Percentiles rank a stretch among this genome's conserved stretches.
Evolutionary conservation across 345 rosid genomes (phyloP).

Genomic region (Luvunga scandens): DNA sequence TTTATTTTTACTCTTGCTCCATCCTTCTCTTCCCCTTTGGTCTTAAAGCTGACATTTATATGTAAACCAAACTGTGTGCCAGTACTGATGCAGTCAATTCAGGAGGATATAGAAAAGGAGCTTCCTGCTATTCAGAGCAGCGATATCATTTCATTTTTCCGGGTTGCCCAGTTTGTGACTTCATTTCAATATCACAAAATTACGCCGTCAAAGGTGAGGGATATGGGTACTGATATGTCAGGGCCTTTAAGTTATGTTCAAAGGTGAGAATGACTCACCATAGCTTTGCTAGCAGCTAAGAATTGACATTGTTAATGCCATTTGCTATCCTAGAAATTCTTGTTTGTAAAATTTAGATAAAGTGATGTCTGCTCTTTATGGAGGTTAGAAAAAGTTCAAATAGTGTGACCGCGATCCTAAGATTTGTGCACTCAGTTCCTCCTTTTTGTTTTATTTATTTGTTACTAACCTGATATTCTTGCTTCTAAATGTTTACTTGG

Average conservation of each 20-base stretch:
- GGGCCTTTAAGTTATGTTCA: not conserved
- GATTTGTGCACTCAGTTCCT: not conserved
- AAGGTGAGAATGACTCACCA: not conserved
- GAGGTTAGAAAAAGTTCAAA: not conserved
- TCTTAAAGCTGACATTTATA: conserved; percentile 17
- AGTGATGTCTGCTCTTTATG: not conserved
- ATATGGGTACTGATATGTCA: conserved; percentile 7
- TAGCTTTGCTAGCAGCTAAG: not conserved
- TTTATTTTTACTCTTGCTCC: conserved; percentile 7
- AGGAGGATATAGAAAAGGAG: conserved; percentile 86
- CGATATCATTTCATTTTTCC: conserved; percentile 71
- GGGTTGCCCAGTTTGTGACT: conserved; percentile 73
- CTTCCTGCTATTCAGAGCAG: conserved; percentile 70
- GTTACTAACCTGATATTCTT: not conserved
- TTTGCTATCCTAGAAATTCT: not conserved
- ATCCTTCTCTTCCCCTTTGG: not conserved
- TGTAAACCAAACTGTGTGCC: conserved; percentile 23
- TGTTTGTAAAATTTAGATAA: not conserved
- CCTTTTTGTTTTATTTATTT: not conserved
- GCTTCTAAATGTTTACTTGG: not conserved
- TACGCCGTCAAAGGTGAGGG: conserved; percentile 59
- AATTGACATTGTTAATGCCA: not conserved
- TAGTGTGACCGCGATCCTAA: not conserved
- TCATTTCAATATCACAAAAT: conserved; percentile 78
- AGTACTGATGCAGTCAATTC: conserved; percentile 83